Percentiles rank a stretch among this genome's conserved stretches.
Conservation (phyloP, 1,284 basidiomycete species). For the Moniliella sp. region DNA sequence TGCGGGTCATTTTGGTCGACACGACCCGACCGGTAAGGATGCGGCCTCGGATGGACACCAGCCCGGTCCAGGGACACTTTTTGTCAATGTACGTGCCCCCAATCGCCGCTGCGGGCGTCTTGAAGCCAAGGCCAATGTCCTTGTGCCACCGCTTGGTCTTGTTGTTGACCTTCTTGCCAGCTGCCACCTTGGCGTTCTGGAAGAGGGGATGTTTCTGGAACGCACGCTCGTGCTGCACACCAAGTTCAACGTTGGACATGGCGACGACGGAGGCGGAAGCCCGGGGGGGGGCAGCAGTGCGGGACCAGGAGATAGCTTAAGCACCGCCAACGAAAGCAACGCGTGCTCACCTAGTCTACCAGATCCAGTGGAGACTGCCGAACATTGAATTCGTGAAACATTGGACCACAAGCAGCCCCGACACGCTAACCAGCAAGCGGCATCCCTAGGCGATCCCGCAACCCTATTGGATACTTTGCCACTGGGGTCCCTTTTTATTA, state of each 20-base stretch:
- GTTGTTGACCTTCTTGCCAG: slow-evolving; percentile 67
- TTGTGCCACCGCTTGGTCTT: slow-evolving; percentile 98
- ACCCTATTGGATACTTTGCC: no score
- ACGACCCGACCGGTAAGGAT: slow-evolving; percentile 91
- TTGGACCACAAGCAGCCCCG: no score
- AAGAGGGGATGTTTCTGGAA: slow-evolving; percentile 77
- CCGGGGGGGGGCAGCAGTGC: no score
- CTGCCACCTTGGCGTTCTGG: slow-evolving; percentile 86
- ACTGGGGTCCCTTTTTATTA: no score
- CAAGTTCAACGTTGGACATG: slow-evolving; percentile 29
- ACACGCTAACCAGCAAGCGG: no score
- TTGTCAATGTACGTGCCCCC: slow-evolving; percentile 97
- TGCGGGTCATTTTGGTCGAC: slow-evolving; percentile 97
- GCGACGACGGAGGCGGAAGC: no score
- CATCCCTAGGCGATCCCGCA: no score
- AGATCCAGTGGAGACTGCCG: no score
- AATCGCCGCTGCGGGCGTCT: slow-evolving; percentile 81
- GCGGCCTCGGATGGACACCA: slow-evolving; percentile 75
- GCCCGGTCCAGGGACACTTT: slow-evolving; percentile 80
- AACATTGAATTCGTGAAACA: no score
- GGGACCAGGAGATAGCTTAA: no score
- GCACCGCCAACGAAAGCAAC: no score
- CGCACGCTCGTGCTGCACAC: slow-evolving; percentile 31
- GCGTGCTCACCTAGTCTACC: no score
- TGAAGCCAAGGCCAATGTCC: slow-evolving; percentile 35